These are phyloP conservation scores for Leccinum ochraceum DNA, from an alignment of 768 basidiomycete species.

Conservation along the genomic window DNA sequence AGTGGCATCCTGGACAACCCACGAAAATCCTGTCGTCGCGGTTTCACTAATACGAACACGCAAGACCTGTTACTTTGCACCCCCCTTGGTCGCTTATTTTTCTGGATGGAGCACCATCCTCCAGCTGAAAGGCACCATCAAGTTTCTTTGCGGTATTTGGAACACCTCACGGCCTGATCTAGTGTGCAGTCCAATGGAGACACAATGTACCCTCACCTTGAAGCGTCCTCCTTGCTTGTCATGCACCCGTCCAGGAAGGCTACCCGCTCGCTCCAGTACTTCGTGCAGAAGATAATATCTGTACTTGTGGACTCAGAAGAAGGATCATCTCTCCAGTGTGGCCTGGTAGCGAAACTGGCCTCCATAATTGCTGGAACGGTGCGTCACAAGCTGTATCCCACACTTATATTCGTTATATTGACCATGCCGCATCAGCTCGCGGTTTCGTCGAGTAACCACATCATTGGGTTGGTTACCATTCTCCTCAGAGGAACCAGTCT, in stretches of 20 bases:
- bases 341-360: conserved; percentile 52
- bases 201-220: not conserved
- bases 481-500: conserved; percentile 50
- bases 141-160: not conserved
- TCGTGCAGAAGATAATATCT: not conserved
- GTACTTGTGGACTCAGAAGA: conserved; percentile 37
- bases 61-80: not conserved
- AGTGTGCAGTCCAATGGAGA: not conserved
- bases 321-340: conserved; percentile 45
- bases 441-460: conserved; percentile 53
- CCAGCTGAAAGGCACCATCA: not conserved
- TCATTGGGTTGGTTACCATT: conserved; percentile 61
- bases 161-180: not conserved
- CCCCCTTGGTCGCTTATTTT: conserved; percentile 2
- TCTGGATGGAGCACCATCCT: not conserved
- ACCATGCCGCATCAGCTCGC: conserved; percentile 36
- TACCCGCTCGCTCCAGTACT: not conserved
- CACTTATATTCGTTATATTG: not conserved
- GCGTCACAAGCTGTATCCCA: conserved; percentile 9
- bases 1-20: not conserved
- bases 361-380: conserved; percentile 53
- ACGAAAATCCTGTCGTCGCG: not conserved
- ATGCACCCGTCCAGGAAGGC: not conserved
- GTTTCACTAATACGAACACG: not conserved
- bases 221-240: not conserved